Evolutionary conservation across 2,329 filamentous ascomycete genomes (phyloP).

Genomic region (Diplodia sapinea): DNA sequence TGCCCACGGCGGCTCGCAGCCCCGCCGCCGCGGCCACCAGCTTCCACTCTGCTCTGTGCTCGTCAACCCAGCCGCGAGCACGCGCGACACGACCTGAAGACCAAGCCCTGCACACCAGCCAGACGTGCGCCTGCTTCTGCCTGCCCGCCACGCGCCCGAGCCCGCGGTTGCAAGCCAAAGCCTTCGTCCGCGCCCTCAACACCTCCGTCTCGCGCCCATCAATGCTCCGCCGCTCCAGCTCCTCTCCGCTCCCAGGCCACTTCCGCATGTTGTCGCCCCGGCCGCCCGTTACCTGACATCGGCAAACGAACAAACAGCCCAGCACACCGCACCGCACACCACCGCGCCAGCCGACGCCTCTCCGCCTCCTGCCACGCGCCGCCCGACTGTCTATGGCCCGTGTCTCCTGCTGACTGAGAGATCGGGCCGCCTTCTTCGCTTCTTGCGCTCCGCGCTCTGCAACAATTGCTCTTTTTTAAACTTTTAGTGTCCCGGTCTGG

Average conservation of each 20-base stretch:
- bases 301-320: background rate
- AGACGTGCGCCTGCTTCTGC: background rate
- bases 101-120: background rate
- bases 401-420: background rate
- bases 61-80: background rate
- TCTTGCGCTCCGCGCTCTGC: conserved; percentile 48
- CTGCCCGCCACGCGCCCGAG: background rate
- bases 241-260: conserved; percentile 9
- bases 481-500: conserved; percentile 16
- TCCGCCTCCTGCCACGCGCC: background rate
- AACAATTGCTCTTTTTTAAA: conserved; percentile 42
- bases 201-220: conserved; percentile 16
- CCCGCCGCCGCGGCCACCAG: background rate
- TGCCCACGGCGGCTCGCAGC: background rate
- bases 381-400: conserved; percentile 8
- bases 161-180: background rate
- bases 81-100: conserved; percentile 1
- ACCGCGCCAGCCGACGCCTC: background rate
- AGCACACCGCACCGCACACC: background rate
- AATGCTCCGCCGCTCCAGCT: conserved; percentile 26
- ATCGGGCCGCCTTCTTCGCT: conserved; percentile 40
- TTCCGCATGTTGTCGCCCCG: conserved; percentile 20
- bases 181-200: background rate
- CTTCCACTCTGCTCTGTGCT: background rate
- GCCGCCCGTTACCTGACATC: conserved; percentile 19